Base-by-base conservation (phyloP, 2,329 filamentous ascomycete species). In the Mollisiaceae sp. region DNA sequence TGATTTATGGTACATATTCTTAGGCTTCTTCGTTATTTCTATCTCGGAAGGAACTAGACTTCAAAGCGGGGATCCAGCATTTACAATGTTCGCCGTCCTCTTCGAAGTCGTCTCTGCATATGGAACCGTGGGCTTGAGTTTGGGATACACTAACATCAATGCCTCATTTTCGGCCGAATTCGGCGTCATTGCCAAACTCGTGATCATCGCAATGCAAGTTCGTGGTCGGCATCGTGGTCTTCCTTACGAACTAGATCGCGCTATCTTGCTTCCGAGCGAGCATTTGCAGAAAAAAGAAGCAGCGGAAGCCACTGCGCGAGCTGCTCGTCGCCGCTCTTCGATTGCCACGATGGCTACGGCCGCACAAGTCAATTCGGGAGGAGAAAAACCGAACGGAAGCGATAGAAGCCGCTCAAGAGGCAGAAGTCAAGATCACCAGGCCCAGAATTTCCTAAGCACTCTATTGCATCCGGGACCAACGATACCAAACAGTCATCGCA, bases 1-100 rank as follows among this genome's bases (percentile, higher is more conserved):
- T 80, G 95, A 99, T 79, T 78, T 99, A 78, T 99, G 95, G 95
- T 99, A 93, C 74, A 91, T 99, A 65, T 97, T 97, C 75, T 78
- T 98, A 24, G 95, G 95, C 0, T 88, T 97, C 72, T 99, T 99
- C 79, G 86, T 98, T 76, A 91, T 99, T 73, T 85, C 91, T 67
- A 97, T 99, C 72, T 89, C 91, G 36, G 96, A 99, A 79, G 94
- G 93, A 4, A 64, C 73, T 8, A 87, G 89, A 18, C 82, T 99
- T 14, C 82, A 91, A 75, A 85, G 74, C 2, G 77, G 78, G 38
- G 80, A 85, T 71, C 79, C 77, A 27, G 82, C 89, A 3, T 91
- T 93, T 72, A 85, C 87, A 64, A 80, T 92, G 76, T 94, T 92
- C 75, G 80, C 84, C 8, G 82, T 89, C 6, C 82, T 97, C 2